phyloP scores from a whole-genome alignment of 768 basidiomycete genomes.

The Fibroporia radiculosa region DNA sequence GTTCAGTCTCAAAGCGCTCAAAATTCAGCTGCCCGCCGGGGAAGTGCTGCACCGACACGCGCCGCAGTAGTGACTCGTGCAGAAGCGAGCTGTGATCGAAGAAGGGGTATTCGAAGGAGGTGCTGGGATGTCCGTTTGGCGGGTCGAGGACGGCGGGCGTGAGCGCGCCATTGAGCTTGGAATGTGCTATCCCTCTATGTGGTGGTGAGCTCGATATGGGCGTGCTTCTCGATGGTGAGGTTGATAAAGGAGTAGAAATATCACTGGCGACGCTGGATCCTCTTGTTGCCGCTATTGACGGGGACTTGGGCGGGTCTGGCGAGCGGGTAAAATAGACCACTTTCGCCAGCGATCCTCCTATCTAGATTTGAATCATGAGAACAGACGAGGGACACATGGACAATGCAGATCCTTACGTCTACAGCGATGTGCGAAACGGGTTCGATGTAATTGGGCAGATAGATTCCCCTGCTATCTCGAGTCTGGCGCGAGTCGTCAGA shows the following conservation, averaged over 20 bases:
- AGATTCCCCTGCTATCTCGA: constrained; percentile 91
- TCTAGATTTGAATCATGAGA: constrained; percentile 37
- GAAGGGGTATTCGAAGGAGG: constrained; percentile 23
- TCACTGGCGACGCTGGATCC: constrained; percentile 42
- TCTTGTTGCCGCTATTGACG: constrained; percentile 53
- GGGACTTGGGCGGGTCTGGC: constrained; percentile 74
- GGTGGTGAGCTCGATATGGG: constrained; percentile 21
- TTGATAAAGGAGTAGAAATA: constrained; percentile 26
- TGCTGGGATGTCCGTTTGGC: constrained; percentile 11
- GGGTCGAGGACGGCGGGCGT: constrained; percentile 63
- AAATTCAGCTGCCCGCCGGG: constrained; percentile 98
- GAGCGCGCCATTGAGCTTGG: constrained; percentile 61
- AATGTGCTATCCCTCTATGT: constrained; percentile 25
- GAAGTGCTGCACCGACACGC: constrained; percentile 70
- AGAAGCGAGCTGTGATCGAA: constrained; percentile 35
- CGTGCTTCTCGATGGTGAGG: constrained; percentile 23
- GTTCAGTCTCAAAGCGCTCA: constrained; percentile 90
- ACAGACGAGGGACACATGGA: constrained; percentile 4
- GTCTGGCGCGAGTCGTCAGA: constrained; percentile 44
- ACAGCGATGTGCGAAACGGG: constrained; percentile 96
- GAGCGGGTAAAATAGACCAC: constrained; percentile 98
- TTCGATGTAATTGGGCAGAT: constrained; percentile 96
- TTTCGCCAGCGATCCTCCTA: constrained; percentile 95
- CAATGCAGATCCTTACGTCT: constrained; percentile 59
- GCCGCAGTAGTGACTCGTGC: constrained; percentile 60